Percentiles rank a stretch among this genome's conserved stretches.
These are phyloP conservation scores for Arachis monticola DNA, from an alignment of 331 rosid genomes.

Conservation along the genomic window DNA sequence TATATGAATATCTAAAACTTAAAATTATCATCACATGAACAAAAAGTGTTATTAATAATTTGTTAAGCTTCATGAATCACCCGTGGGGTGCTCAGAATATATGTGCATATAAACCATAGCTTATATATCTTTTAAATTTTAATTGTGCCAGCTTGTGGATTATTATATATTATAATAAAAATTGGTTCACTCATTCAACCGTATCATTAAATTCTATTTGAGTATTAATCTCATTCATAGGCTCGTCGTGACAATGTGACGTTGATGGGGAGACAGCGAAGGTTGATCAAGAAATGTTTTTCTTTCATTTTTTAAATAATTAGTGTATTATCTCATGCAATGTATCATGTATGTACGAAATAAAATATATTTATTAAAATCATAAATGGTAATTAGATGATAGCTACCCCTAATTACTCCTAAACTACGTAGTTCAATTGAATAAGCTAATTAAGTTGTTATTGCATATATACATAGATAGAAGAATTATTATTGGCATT, in stretches of 20 bases:
- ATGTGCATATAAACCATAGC: background rate
- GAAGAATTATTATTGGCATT: background rate
- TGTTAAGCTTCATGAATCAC: conserved; percentile 39
- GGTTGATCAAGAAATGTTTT: too few species aligned
- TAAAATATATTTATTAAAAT: too few species aligned
- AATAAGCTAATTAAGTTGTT: background rate
- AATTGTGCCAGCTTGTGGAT: background rate
- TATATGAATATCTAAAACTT: conserved; percentile 1
- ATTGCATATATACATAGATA: background rate
- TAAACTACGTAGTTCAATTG: background rate
- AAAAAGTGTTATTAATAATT: background rate
- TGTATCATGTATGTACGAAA: too few species aligned
- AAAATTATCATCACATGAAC: background rate
- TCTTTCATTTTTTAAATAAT: too few species aligned
- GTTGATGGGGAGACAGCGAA: background rate
- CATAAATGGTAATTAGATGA: too few species aligned
- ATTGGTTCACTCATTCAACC: conserved; percentile 39
- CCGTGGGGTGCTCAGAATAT: conserved; percentile 33
- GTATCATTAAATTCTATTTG: conserved; percentile 21
- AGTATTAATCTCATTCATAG: background rate
- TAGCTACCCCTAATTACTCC: too few species aligned
- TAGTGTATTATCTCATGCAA: too few species aligned
- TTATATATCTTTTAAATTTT: background rate
- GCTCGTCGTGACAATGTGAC: conserved; percentile 12
- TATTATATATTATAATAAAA: background rate